Evolutionary conservation across 208 protist genomes (phyloP).

Genomic region (Endotrypanum monterogeii): DNA sequence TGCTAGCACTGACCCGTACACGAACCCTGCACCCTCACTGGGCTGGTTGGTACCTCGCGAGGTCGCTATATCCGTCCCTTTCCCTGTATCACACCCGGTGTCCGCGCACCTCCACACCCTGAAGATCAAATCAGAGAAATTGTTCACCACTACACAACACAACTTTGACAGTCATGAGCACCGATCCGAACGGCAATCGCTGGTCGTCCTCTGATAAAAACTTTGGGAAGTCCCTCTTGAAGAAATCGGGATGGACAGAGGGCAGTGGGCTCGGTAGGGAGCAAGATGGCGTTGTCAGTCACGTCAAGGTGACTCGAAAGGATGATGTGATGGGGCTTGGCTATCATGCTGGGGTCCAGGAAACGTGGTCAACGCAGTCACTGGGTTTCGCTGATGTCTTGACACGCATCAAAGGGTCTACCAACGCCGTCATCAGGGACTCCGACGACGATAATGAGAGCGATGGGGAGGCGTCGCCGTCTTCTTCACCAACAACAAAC

Average conservation of each 20-base stretch:
- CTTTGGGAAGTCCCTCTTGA: slow-evolving; percentile 85
- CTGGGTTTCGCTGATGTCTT: slow-evolving; percentile 89
- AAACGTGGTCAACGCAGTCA: slow-evolving; percentile 87
- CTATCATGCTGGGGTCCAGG: slow-evolving; percentile 78
- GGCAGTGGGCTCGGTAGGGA: slow-evolving; percentile 88
- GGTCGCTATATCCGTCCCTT: too few relatives aligned
- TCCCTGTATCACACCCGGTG: too few relatives aligned
- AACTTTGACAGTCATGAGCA: slow-evolving; percentile 41
- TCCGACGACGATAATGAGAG: slow-evolving; percentile 39
- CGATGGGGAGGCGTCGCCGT: slow-evolving; percentile 9
- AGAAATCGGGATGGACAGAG: slow-evolving; percentile 92
- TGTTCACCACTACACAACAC: too few relatives aligned
- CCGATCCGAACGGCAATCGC: slow-evolving; percentile 82
- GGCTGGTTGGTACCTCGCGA: too few relatives aligned
- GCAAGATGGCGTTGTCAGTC: slow-evolving; percentile 73
- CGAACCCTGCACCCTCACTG: not conserved
- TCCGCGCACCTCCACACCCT: too few relatives aligned
- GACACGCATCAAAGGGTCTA: slow-evolving; percentile 58
- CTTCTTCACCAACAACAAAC: slow-evolving; percentile 22
- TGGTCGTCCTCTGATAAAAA: slow-evolving; percentile 84
- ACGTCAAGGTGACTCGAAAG: slow-evolving; percentile 91
- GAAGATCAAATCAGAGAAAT: too few relatives aligned
- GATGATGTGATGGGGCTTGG: slow-evolving; percentile 88
- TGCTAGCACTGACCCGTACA: not conserved
- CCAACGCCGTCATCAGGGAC: slow-evolving; percentile 24